Evolutionary conservation across 108 stramenopile species (phyloP).

Genomic region (Cylindrotheca fusiformis): DNA sequence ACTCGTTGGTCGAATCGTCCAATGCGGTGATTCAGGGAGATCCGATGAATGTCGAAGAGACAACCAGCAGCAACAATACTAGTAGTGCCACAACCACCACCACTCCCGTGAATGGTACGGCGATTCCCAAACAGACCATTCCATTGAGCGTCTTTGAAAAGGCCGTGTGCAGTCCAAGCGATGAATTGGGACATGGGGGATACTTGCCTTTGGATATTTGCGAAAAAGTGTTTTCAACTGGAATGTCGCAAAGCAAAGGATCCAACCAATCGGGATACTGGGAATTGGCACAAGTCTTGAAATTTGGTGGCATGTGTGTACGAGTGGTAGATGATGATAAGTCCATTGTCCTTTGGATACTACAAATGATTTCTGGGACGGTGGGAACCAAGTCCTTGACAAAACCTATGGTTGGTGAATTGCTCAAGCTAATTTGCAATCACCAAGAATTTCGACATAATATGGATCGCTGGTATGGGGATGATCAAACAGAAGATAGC

Average conservation of each 20-base stretch:
- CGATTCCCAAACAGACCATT: constrained; percentile 64
- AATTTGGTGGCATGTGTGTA: constrained; percentile 81
- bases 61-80: not conserved
- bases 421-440: constrained; percentile 60
- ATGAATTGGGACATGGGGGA: constrained; percentile 79
- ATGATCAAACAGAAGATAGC: constrained; percentile 4
- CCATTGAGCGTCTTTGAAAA: constrained; percentile 48
- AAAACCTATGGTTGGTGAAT: constrained; percentile 51
- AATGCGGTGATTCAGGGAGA: constrained; percentile 42
- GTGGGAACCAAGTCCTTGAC: constrained; percentile 14
- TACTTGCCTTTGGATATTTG: constrained; percentile 66
- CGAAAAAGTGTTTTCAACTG: constrained; percentile 48
- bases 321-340: constrained; percentile 25
- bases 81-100: constrained; percentile 6
- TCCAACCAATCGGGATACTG: constrained; percentile 32
- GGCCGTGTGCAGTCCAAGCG: constrained; percentile 46
- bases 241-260: not conserved
- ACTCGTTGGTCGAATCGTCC: constrained; percentile 51
- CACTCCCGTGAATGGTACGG: not conserved
- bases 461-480: constrained; percentile 37
- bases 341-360: constrained; percentile 24
- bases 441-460: constrained; percentile 63
- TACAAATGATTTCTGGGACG: constrained; percentile 8
- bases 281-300: constrained; percentile 72
- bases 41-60: constrained; percentile 18